phyloP scores from a whole-genome alignment of 306 rosid genomes.

The Potentilla sterilis region DNA sequence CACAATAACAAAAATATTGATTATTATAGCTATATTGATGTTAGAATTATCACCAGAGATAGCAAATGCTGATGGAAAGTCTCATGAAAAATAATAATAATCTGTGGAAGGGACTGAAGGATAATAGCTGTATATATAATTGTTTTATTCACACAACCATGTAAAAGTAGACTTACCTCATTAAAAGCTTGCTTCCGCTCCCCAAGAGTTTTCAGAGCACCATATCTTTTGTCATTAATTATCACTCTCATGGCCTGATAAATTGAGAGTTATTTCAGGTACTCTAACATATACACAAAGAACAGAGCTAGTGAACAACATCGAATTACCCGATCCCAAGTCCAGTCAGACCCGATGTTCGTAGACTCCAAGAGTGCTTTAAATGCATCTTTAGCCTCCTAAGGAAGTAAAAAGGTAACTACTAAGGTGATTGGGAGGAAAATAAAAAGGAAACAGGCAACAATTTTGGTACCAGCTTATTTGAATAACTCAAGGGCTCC shows the following conservation, averaged over 20 bases:
- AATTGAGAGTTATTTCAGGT: slow-evolving; percentile 22
- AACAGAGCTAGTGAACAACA: background rate
- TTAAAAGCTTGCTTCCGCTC: slow-evolving; percentile 93
- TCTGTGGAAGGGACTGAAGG: background rate
- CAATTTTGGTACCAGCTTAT: slow-evolving; percentile 55
- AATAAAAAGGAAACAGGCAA: background rate
- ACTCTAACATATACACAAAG: background rate
- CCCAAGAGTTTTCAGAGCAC: slow-evolving; percentile 83
- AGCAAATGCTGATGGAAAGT: background rate
- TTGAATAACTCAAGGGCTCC: slow-evolving; percentile 57
- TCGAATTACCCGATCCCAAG: slow-evolving; percentile 89
- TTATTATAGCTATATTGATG: background rate
- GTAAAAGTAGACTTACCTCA: slow-evolving; percentile 56
- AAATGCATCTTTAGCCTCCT: slow-evolving; percentile 93
- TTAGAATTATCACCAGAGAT: background rate
- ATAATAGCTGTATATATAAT: background rate
- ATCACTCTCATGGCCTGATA: slow-evolving; percentile 85
- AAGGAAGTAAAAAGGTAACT: slow-evolving; percentile 20
- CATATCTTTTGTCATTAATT: slow-evolving; percentile 87
- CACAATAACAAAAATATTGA: slow-evolving; percentile 15
- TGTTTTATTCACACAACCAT: background rate
- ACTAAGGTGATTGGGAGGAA: slow-evolving; percentile 24
- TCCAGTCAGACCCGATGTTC: slow-evolving; percentile 91
- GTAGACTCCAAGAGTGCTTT: slow-evolving; percentile 79
- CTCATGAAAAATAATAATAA: background rate